Conservation (phyloP, 2,329 filamentous ascomycete species). For the Aspergillus candidus region DNA sequence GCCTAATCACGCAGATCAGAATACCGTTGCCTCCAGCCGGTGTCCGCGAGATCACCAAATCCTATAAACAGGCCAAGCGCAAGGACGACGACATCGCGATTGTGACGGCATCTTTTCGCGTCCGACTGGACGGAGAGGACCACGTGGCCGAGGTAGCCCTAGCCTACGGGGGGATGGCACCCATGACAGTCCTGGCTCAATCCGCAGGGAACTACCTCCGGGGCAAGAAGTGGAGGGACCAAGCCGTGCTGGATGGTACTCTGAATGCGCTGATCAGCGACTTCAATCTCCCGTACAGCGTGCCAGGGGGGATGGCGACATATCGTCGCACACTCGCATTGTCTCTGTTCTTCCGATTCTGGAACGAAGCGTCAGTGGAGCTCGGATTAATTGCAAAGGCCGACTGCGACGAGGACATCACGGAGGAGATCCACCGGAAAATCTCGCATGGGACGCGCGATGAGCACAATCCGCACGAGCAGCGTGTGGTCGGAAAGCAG, state of each 20-base stretch:
- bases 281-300: conserved; percentile 75
- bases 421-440: conserved; percentile 69
- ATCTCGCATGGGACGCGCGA: conserved; percentile 74
- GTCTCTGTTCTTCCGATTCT: conserved; percentile 90
- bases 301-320: conserved; percentile 85
- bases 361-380: conserved; percentile 66
- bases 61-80: conserved; percentile 85
- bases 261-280: conserved; percentile 73
- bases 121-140: conserved; percentile 59
- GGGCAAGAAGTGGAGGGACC: conserved; percentile 66
- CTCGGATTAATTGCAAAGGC: conserved; percentile 47
- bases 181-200: conserved; percentile 70
- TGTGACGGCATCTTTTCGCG: conserved; percentile 70
- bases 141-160: conserved; percentile 63
- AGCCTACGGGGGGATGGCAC: conserved; percentile 83
- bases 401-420: conserved; percentile 55
- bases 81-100: conserved; percentile 93
- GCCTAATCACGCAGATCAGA: conserved; percentile 69
- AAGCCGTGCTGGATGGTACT: conserved; percentile 68
- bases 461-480: conserved; percentile 57
- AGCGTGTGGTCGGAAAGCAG: conserved; percentile 72
- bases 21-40: conserved; percentile 61
- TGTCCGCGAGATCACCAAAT: conserved; percentile 68
- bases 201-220: conserved; percentile 61
- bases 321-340: conserved; percentile 77